Base-by-base conservation (phyloP, 768 basidiomycete species). In the Lentinula boryana region DNA sequence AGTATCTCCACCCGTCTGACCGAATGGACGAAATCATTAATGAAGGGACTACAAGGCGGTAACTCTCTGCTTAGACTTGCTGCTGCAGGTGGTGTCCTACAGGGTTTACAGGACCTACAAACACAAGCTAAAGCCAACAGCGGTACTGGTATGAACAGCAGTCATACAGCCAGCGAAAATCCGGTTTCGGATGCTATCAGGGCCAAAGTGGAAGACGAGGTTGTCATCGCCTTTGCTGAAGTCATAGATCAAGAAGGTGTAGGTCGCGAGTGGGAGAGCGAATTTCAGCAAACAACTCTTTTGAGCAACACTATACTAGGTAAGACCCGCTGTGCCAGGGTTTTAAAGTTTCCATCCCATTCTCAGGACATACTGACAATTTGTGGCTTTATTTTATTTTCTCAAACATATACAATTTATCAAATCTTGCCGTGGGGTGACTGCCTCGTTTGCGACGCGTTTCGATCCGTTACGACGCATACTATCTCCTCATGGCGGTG, bases 181-280 rank as follows among this genome's bases (percentile, higher is more conserved):
- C 48, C 73, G 57, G 63, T 72, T 49, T 57, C 70, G 27, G 66
- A 68, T 13, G 67, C 68, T n/a, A 69, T 71, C 8, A 76, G 79
- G 49, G 72, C 73, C 4, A 68, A 67, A 46, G 79, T 87, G 9
- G 86, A 92, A 69, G 81, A 87, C 58, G 87, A 89, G 66, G 69
- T 84, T 27, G 75, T 91, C 33, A 75, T 93, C 31, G 82, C 87
- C 3, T 75, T 91, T 31, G 89, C 91, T 7, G 89, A 91, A 68
- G 80, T 88, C 23, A 81, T 91, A 69, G 89, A 91, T 64, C 44
- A 63, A 58, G 7, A 68, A 71, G 60, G 63, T 60, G 31, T 60
- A 64, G 16, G 57, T 62, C 33, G 69, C 51, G 76, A 75, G 15
- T 91, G 89, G 89, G 84, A 87, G 67, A 80, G 76, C 56, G 88